A percentile compares a stretch with the other conserved stretches of the same genome.
Evolutionary conservation across 2,329 filamentous ascomycete genomes (phyloP).

Genomic region (Ceratocystis papillata): DNA sequence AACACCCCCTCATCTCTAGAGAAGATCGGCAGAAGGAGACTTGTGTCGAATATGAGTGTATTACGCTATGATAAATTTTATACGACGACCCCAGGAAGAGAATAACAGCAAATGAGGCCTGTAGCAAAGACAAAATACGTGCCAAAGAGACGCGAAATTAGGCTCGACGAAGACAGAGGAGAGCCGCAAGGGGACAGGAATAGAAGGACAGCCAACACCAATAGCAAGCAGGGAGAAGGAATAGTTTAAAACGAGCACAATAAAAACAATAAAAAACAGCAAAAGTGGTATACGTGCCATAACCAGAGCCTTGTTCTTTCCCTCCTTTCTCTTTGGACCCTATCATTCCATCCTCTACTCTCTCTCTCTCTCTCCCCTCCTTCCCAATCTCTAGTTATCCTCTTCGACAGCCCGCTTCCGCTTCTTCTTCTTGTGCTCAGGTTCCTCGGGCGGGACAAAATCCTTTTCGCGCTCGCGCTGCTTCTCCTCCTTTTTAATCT

Average conservation of each 20-base stretch:
- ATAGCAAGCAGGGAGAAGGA: neutral
- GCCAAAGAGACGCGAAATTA: neutral
- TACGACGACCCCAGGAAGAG: neutral
- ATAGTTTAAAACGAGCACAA: slow-evolving; percentile 9
- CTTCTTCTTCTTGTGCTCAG: slow-evolving; percentile 49
- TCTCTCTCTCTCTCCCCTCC: slow-evolving; percentile 25
- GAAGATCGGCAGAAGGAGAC: neutral
- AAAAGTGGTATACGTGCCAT: slow-evolving; percentile 18
- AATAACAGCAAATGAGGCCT: neutral
- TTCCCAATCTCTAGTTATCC: slow-evolving; percentile 26
- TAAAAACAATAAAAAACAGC: slow-evolving; percentile 18
- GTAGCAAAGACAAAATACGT: neutral
- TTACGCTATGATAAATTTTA: slow-evolving; percentile 10
- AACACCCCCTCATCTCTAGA: slow-evolving; percentile 7
- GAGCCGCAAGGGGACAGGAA: neutral
- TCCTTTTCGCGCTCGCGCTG: slow-evolving; percentile 73
- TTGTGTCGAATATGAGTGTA: slow-evolving; percentile 2
- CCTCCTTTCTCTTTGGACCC: neutral
- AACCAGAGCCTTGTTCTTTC: slow-evolving; percentile 7
- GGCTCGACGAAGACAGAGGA: neutral
- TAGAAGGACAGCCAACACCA: neutral
- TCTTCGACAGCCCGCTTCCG: slow-evolving; percentile 38
- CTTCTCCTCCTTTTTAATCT: slow-evolving; percentile 78
- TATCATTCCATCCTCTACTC: slow-evolving; percentile 16
- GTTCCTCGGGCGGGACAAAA: slow-evolving; percentile 78